These are phyloP conservation scores for Heracleum sosnowskyi DNA, from an alignment of 129 eudicot species.

Conservation along the genomic window DNA sequence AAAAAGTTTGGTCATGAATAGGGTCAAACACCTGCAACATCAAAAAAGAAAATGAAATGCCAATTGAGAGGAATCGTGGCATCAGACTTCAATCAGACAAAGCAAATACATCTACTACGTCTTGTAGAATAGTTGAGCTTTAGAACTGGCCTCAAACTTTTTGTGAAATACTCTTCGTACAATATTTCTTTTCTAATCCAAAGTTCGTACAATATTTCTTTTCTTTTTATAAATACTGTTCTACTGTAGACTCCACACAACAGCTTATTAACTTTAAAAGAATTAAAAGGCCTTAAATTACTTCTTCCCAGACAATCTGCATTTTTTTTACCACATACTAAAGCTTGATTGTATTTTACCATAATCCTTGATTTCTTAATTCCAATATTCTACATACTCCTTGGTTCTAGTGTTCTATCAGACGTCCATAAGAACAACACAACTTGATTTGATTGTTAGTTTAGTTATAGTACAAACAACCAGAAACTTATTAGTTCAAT, in stretches of 20 bases:
- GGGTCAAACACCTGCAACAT: neutral
- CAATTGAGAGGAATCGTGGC: neutral
- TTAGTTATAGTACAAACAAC: neutral
- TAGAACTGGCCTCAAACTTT: neutral
- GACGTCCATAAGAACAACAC: no score
- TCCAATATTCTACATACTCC: no score
- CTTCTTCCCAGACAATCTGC: no score
- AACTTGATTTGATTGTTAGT: no score
- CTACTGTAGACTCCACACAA: neutral
- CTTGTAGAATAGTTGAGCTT: neutral
- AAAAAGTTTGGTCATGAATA: neutral
- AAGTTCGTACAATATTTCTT: neutral
- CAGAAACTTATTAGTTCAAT: no score
- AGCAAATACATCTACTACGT: neutral
- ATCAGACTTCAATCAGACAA: neutral
- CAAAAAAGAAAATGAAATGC: neutral
- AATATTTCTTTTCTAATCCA: neutral
- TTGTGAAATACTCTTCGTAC: neutral
- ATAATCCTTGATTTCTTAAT: neutral
- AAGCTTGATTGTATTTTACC: neutral
- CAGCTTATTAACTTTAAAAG: neutral
- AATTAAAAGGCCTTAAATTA: no score
- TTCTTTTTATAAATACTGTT: neutral
- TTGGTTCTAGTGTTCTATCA: neutral
- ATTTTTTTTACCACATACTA: neutral